phyloP scores from a whole-genome alignment of 1,139 yeast species.

The Yamadazyma buinensis region DNA sequence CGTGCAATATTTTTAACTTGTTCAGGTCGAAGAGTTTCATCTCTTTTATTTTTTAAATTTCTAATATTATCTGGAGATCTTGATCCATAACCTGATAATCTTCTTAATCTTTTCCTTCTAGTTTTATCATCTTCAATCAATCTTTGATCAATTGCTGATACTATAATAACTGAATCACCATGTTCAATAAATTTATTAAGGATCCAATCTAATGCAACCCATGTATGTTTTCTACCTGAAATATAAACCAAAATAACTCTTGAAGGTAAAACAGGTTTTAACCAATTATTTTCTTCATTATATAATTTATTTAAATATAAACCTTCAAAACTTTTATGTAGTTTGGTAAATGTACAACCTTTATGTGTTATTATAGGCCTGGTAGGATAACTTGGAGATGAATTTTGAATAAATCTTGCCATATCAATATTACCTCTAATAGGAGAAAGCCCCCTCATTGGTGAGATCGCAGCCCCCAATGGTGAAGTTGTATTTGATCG shows the following conservation, averaged over 20 bases:
- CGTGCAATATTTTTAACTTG: slow-evolving; percentile 31
- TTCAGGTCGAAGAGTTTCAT: slow-evolving; percentile 24
- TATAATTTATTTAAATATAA: slow-evolving; percentile 31
- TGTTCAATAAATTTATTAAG: slow-evolving; percentile 48
- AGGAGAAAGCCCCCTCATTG: not conserved
- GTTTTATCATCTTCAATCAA: slow-evolving; percentile 8
- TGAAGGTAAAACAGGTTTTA: slow-evolving; percentile 42
- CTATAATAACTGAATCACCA: slow-evolving; percentile 66
- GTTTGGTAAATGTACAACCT: slow-evolving; percentile 48
- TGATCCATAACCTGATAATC: slow-evolving; percentile 9
- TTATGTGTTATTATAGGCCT: slow-evolving; percentile 48
- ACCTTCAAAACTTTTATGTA: slow-evolving; percentile 41
- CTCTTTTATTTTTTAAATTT: slow-evolving; percentile 22
- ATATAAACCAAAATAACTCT: slow-evolving; percentile 62
- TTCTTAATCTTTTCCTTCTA: slow-evolving; percentile 6
- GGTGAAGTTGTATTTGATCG: slow-evolving; percentile 9
- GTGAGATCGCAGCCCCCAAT: slow-evolving; percentile 3
- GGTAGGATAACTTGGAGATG: slow-evolving; percentile 40
- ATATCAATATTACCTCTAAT: slow-evolving; percentile 7
- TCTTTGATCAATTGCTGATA: slow-evolving; percentile 26
- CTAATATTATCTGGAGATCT: slow-evolving; percentile 27
- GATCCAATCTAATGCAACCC: slow-evolving; percentile 77
- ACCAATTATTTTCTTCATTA: slow-evolving; percentile 15
- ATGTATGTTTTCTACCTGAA: slow-evolving; percentile 69
- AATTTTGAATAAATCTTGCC: slow-evolving; percentile 7